Evolutionary conservation across 768 basidiomycete genomes (phyloP).

Genomic region (Tricholoma matsutake): DNA sequence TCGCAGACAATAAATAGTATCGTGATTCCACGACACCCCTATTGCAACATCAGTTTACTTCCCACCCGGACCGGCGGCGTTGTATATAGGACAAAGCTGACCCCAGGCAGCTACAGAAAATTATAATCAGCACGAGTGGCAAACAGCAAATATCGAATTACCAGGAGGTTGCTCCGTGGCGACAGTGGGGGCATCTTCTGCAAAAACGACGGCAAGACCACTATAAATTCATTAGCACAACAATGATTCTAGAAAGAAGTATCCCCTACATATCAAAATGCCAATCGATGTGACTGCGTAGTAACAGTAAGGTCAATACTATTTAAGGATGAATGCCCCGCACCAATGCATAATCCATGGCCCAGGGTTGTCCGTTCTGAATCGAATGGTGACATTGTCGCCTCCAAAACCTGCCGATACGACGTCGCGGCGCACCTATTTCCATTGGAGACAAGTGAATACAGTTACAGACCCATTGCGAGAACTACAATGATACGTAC

Average conservation of each 20-base stretch:
- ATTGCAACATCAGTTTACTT: no score
- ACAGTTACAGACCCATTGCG: not conserved
- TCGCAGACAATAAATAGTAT: no score
- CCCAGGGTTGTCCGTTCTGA: slow-evolving; percentile 59
- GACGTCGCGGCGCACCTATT: slow-evolving; percentile 40
- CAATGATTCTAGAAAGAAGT: not conserved
- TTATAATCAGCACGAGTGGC: not conserved
- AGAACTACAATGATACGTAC: slow-evolving; percentile 23
- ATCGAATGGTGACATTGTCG: slow-evolving; percentile 47
- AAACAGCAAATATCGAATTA: not conserved
- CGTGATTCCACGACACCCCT: no score
- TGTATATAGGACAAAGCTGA: slow-evolving; percentile 3
- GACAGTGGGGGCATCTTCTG: slow-evolving; percentile 8
- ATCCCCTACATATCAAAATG: slow-evolving; percentile 29
- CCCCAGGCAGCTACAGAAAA: not conserved
- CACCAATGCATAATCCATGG: slow-evolving; percentile 42
- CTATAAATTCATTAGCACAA: not conserved
- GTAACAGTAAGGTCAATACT: not conserved
- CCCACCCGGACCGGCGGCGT: not conserved
- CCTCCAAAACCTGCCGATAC: slow-evolving; percentile 28
- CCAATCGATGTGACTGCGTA: slow-evolving; percentile 32
- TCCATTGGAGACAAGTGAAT: not conserved
- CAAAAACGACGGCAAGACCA: slow-evolving; percentile 19
- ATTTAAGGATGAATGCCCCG: not conserved
- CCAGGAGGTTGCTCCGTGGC: not conserved